phyloP scores from a whole-genome alignment of 2,329 filamentous ascomycete species.

The Atkinsonella texensis region DNA sequence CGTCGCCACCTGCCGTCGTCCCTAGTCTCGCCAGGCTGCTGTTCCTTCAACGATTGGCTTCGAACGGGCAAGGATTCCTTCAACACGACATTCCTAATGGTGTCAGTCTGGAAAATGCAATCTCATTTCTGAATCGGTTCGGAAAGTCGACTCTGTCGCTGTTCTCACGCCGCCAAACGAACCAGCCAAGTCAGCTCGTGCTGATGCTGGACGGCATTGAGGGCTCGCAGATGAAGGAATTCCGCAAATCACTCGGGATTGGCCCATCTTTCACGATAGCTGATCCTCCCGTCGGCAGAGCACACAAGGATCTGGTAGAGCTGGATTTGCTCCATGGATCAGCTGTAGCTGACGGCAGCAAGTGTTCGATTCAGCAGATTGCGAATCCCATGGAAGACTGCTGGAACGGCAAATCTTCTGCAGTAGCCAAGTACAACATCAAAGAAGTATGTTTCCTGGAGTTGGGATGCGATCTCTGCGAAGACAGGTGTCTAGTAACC shows the following conservation, averaged over 20 bases:
- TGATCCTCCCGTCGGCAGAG: slow-evolving; percentile 30
- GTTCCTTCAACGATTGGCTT: slow-evolving; percentile 43
- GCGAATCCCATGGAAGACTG: slow-evolving; percentile 33
- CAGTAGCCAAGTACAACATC: slow-evolving; percentile 1
- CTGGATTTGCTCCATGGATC: slow-evolving; percentile 26
- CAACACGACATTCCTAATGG: slow-evolving; percentile 32
- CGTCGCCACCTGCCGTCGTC: slow-evolving; percentile 30
- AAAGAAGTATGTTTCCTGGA: not conserved
- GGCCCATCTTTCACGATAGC: slow-evolving; percentile 36
- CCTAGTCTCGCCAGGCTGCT: slow-evolving; percentile 45
- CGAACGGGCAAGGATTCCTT: slow-evolving; percentile 34
- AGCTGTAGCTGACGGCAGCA: slow-evolving; percentile 23
- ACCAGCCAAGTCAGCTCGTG: slow-evolving; percentile 40
- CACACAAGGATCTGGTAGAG: slow-evolving; percentile 30
- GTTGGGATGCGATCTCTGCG: too few species aligned
- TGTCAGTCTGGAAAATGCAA: slow-evolving; percentile 31
- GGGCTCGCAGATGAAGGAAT: slow-evolving; percentile 30
- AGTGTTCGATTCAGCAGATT: slow-evolving; percentile 27
- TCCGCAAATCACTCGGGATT: slow-evolving; percentile 23
- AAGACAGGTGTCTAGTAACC: not conserved
- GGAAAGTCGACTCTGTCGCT: slow-evolving; percentile 40
- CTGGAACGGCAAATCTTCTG: slow-evolving; percentile 29
- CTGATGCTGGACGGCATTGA: slow-evolving; percentile 47
- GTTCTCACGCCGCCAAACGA: slow-evolving; percentile 28
- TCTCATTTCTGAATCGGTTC: slow-evolving; percentile 48